Percentiles rank a stretch among this genome's conserved stretches.
Conservation (phyloP, 1,284 basidiomycete genomes). For the Heterobasidion annosum region DNA sequence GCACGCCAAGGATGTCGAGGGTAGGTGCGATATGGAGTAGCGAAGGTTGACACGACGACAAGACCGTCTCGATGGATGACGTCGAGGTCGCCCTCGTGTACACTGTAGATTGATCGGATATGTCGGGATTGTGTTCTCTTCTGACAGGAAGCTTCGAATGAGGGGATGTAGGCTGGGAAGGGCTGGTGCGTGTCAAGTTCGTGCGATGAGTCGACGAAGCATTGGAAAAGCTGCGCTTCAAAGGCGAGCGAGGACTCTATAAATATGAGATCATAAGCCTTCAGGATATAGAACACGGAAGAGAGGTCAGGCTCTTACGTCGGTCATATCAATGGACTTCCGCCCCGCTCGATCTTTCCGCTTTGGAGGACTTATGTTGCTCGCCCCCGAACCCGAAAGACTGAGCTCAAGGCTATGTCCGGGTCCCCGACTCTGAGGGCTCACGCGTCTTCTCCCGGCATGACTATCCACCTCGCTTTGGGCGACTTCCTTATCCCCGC, state of each 20-base stretch:
- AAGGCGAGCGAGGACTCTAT: constrained; percentile 10
- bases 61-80: constrained; percentile 17
- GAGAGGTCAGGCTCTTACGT: background rate
- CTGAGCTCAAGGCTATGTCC: background rate
- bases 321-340: constrained; percentile 10
- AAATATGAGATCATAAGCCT: background rate
- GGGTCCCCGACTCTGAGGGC: constrained; percentile 14
- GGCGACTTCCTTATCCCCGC: constrained; percentile 8
- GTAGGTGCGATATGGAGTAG: constrained; percentile 48
- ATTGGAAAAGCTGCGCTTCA: constrained; percentile 5
- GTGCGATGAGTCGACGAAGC: constrained; percentile 8
- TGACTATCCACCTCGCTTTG: constrained; percentile 13
- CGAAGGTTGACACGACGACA: constrained; percentile 44
- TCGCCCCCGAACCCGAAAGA: background rate
- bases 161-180: constrained; percentile 4
- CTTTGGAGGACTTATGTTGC: constrained; percentile 5
- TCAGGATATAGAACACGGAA: background rate
- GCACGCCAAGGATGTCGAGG: constrained; percentile 47
- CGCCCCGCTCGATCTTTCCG: constrained; percentile 9
- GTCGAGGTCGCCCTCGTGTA: constrained; percentile 19
- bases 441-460: constrained; percentile 14
- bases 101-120: constrained; percentile 6
- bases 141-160: background rate
- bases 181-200: background rate
- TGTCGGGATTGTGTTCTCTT: background rate